These are phyloP conservation scores for Leucosporidium yakuticum DNA, from an alignment of 768 basidiomycete genomes.

Conservation along the genomic window DNA sequence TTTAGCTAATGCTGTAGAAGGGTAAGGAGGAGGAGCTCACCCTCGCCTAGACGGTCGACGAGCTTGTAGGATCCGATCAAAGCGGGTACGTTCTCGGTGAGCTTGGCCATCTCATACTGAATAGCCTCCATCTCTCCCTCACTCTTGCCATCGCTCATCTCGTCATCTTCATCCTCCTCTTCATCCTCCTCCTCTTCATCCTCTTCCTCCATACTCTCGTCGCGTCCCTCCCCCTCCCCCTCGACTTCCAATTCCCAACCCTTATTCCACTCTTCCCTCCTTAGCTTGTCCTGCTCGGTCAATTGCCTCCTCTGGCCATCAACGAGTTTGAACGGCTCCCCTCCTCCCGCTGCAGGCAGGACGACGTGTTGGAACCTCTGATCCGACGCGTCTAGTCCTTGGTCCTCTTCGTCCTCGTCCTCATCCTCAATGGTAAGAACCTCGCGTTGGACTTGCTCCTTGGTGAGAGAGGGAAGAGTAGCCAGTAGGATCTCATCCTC, in stretches of 20 bases:
- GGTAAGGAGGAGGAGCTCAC: slow-evolving; percentile 37
- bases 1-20: not conserved
- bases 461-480: not conserved
- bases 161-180: slow-evolving; percentile 7
- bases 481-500: not conserved
- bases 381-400: not conserved
- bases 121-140: slow-evolving; percentile 29
- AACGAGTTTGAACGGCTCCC: too few relatives aligned
- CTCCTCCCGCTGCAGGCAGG: too few relatives aligned
- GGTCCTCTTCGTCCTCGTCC: not conserved
- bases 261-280: not conserved
- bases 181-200: slow-evolving; percentile 5
- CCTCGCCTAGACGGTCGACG: slow-evolving; percentile 83
- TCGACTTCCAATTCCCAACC: not conserved
- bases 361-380: too few relatives aligned
- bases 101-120: slow-evolving; percentile 61
- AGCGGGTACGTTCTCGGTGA: slow-evolving; percentile 61
- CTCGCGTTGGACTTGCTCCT: not conserved
- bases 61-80: slow-evolving; percentile 65
- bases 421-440: not conserved
- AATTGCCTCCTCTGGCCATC: too few relatives aligned
- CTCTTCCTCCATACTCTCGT: not conserved
- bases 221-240: not conserved
- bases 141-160: slow-evolving; percentile 14
- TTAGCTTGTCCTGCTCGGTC: too few relatives aligned